These are phyloP conservation scores for Cryptococcus neoformans DNA, from an alignment of 1,284 basidiomycete species.

Conservation along the genomic window DNA sequence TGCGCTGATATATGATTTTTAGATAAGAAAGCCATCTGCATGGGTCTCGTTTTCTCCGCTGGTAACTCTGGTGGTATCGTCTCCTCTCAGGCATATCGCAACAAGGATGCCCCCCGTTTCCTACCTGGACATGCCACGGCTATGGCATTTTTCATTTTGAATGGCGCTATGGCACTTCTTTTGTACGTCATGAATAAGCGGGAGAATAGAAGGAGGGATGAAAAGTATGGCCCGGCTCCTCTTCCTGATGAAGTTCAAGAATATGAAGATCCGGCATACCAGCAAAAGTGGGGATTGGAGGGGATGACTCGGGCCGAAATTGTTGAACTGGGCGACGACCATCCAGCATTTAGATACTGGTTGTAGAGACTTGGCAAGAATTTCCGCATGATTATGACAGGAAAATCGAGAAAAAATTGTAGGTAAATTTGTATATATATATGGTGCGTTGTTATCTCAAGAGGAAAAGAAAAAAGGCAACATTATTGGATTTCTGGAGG, in stretches of 20 bases:
- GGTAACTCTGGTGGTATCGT: slow-evolving; percentile 54
- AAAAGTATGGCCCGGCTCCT: slow-evolving; percentile 41
- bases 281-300: slow-evolving; percentile 46
- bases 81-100: slow-evolving; percentile 48
- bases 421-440: too few relatives aligned
- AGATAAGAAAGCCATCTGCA: slow-evolving; percentile 48
- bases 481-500: too few relatives aligned
- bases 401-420: too few relatives aligned
- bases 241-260: slow-evolving; percentile 62
- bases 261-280: slow-evolving; percentile 24
- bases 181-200: slow-evolving; percentile 37
- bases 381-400: background rate
- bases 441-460: too few relatives aligned
- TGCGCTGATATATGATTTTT: slow-evolving; percentile 2
- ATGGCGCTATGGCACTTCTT: slow-evolving; percentile 40
- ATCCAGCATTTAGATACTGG: slow-evolving; percentile 45
- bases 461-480: too few relatives aligned
- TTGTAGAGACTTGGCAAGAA: slow-evolving; percentile 1
- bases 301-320: slow-evolving; percentile 49
- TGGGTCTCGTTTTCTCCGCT: slow-evolving; percentile 53
- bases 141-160: slow-evolving; percentile 43
- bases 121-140: slow-evolving; percentile 47
- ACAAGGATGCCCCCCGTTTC: slow-evolving; percentile 38
- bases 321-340: slow-evolving; percentile 50
- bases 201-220: slow-evolving; percentile 49